Base-by-base conservation (phyloP, 495 filamentous ascomycete genomes). In the Collariella sp. region DNA sequence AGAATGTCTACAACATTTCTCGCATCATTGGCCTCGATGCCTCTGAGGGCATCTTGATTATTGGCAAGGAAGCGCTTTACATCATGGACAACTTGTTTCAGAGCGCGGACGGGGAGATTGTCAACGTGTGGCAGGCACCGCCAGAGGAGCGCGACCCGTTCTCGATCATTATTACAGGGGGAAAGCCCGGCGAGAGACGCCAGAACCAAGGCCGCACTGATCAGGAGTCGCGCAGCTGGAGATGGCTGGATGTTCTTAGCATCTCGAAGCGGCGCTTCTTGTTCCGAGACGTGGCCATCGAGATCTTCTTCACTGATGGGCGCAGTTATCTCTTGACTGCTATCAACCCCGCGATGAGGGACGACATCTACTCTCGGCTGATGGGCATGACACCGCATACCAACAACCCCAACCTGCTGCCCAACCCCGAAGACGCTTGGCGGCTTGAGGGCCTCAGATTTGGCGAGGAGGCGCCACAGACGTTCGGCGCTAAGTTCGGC, bases 181-280 rank as follows among this genome's bases (percentile, higher is more conserved):
- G 84, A 35, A 87, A 91, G 62, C 73, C 82, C 9, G 72, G 73
- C 46, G 83, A 88, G 33, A 82, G 77, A 56, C 72, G 71, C 1
- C 69, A 75, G 24, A 55, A 63, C 35, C 70, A 71, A 56, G 74
- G 62, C 38, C 70, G 72, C 55, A 61, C 70, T 16, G 88, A 93
- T 45, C 86, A 91, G 61, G 86, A 88, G 58, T 86, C 88, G 7
- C 77, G 91, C 58, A 86, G 85, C 67, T 98, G 93, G 94, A 86
- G 83, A 55, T 96, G 91, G 89, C 82, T 83, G 20, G 93, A 96
- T 63, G 79, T 96, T 47, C 85, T 96, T 58, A 97, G 91, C 69
- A 86, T 96, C n/a, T 96, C 91, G 13, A 97, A 97, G 69, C 80
- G 93, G 13, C 83, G 91, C 22, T 98, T 96, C 69, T 74, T 98